Evolutionary conservation across 306 rosid genomes (phyloP).

Genomic region (Vachellia collinsii): DNA sequence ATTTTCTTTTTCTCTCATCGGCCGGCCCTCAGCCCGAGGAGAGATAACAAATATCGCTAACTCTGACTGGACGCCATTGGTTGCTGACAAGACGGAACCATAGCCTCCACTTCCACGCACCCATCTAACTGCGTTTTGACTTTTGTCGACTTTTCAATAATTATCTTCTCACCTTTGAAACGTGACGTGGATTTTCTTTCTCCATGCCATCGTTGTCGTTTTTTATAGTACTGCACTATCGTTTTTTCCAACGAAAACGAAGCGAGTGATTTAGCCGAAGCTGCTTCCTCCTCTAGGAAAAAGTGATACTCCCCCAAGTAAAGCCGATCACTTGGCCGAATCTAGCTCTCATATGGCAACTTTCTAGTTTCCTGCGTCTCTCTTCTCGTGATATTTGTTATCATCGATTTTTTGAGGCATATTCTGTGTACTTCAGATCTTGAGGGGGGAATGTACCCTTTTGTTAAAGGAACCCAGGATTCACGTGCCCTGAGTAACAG

Average conservation of each 20-base stretch:
- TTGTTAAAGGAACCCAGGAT: constrained; percentile 39
- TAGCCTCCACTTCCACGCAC: background rate
- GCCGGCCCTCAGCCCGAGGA: no score
- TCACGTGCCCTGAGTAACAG: constrained; percentile 51
- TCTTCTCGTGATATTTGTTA: background rate
- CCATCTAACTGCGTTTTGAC: background rate
- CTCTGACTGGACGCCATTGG: constrained; percentile 28
- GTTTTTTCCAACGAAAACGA: background rate
- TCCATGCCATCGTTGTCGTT: background rate
- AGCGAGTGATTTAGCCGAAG: background rate
- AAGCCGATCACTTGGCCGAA: background rate
- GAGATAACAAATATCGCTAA: no score
- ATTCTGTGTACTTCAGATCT: constrained; percentile 36
- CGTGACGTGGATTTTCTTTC: background rate
- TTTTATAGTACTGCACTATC: background rate
- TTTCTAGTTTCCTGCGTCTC: constrained; percentile 10
- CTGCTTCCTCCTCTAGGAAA: background rate
- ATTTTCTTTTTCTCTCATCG: background rate
- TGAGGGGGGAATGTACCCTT: constrained; percentile 28
- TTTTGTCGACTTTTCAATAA: background rate
- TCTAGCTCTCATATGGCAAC: background rate
- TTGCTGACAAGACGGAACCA: constrained; percentile 20
- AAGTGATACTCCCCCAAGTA: background rate
- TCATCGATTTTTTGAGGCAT: constrained; percentile 20
- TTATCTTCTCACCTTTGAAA: background rate